phyloP scores from a whole-genome alignment of 2,329 filamentous ascomycete species.

The Fusarium torreyae region DNA sequence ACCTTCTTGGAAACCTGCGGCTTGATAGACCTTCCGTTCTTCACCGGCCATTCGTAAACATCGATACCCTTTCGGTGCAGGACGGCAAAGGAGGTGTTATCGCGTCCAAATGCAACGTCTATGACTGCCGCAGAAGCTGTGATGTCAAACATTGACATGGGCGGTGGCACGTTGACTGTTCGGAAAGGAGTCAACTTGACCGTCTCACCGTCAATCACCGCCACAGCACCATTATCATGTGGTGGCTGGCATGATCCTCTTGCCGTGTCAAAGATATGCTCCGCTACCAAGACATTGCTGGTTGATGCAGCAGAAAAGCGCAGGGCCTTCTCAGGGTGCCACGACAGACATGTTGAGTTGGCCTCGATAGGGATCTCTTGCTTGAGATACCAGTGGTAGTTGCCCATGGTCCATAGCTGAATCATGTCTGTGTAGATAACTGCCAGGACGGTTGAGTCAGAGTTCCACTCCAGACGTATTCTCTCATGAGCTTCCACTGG shows the following conservation, averaged over 20 bases:
- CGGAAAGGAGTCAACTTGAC: conserved; percentile 90
- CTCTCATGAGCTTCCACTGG: conserved; percentile 67
- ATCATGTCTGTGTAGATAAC: conserved; percentile 80
- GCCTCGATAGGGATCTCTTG: conserved; percentile 77
- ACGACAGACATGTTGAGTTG: conserved; percentile 63
- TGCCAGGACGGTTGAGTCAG: conserved; percentile 91
- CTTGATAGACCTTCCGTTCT: conserved; percentile 65
- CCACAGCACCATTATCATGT: conserved; percentile 83
- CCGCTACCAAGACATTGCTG: conserved; percentile 69
- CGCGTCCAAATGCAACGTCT: conserved; percentile 81
- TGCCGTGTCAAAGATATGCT: conserved; percentile 78
- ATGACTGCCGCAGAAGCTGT: conserved; percentile 72
- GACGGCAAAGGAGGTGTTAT: conserved; percentile 77
- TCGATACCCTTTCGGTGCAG: conserved; percentile 77
- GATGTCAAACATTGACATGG: conserved; percentile 89
- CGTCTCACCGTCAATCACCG: conserved; percentile 84
- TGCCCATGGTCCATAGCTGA: conserved; percentile 97
- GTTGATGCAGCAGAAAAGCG: conserved; percentile 72
- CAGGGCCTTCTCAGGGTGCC: conserved; percentile 90
- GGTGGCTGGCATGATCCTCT: conserved; percentile 79
- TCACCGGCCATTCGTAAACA: conserved; percentile 78
- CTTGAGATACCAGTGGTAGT: conserved; percentile 99
- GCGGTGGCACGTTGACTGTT: conserved; percentile 88
- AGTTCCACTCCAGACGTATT: conserved; percentile 86
- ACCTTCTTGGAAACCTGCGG: conserved; percentile 60